phyloP scores from a whole-genome alignment of 2,329 filamentous ascomycete species.

The Sporothrix brasiliensis region DNA sequence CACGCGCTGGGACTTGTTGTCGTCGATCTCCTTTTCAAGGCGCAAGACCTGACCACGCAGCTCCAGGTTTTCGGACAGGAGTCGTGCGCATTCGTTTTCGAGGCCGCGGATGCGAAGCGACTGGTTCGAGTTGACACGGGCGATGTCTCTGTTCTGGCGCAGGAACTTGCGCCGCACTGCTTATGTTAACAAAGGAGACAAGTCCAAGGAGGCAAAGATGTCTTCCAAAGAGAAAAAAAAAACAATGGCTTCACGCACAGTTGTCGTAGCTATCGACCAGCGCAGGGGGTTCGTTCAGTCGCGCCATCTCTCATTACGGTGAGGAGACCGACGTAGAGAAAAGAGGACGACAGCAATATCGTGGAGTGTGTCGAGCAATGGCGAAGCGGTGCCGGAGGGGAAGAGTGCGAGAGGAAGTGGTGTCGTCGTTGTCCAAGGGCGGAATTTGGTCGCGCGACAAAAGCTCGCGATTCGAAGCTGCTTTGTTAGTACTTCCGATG shows the following conservation, averaged over 20 bases:
- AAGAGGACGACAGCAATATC: constrained; percentile 30
- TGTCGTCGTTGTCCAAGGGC: background rate
- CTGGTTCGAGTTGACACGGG: constrained; percentile 75
- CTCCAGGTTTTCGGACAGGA: constrained; percentile 77
- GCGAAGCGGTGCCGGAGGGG: background rate
- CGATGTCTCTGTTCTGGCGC: constrained; percentile 82
- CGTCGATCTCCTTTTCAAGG: constrained; percentile 68
- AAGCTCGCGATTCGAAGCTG: constrained; percentile 4
- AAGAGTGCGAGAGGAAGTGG: background rate
- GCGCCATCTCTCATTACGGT: constrained; percentile 65
- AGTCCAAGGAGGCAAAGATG: background rate
- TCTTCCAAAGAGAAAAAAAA: background rate
- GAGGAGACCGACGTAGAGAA: constrained; percentile 28
- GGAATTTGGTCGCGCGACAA: constrained; percentile 11
- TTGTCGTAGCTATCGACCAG: constrained; percentile 71
- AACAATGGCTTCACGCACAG: constrained; percentile 55
- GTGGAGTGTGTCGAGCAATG: constrained; percentile 23
- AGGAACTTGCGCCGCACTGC: constrained; percentile 77
- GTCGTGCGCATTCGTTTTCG: constrained; percentile 72
- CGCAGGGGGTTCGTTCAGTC: constrained; percentile 74
- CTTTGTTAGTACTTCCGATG: constrained; percentile 20
- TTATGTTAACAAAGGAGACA: constrained; percentile 10
- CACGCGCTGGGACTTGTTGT: constrained; percentile 60
- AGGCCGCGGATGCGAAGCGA: constrained; percentile 75
- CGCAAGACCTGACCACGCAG: constrained; percentile 71